Evolutionary conservation across 257 asterid genomes (phyloP).

Genomic region (Echites panduratus): DNA sequence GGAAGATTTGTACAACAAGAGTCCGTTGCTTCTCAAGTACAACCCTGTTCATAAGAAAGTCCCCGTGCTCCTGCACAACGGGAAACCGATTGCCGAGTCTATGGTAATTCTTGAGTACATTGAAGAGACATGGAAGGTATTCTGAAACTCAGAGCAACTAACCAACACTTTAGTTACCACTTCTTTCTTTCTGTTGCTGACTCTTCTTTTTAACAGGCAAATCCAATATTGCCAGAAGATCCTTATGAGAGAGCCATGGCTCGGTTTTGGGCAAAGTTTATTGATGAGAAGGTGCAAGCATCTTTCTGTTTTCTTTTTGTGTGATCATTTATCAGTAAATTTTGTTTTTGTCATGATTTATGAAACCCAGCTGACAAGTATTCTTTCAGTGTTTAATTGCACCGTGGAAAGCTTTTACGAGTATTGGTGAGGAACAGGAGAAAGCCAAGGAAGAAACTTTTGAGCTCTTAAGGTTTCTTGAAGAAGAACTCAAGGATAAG

Average conservation of each 20-base stretch:
- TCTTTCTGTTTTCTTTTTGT: neutral
- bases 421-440: conserved; percentile 21
- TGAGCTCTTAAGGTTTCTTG: conserved; percentile 22
- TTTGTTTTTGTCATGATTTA: no score
- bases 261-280: conserved; percentile 34
- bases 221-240: conserved; percentile 26
- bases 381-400: no score
- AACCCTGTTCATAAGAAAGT: conserved; percentile 34
- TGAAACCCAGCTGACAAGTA: no score
- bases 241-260: conserved; percentile 29
- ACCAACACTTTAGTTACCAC: no score
- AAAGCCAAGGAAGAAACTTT: conserved; percentile 30
- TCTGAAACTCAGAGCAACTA: no score
- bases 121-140: no score
- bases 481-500: conserved; percentile 16
- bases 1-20: conserved; percentile 5
- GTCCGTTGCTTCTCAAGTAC: conserved; percentile 26
- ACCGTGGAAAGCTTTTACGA: no score
- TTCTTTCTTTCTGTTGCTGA: no score
- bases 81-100: conserved; percentile 34
- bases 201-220: no score
- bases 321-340: no score
- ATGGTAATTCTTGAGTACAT: conserved; percentile 31
- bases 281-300: conserved; percentile 31
- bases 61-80: conserved; percentile 38